Evolutionary conservation across 805 yeast species (phyloP).

Genomic region (Wickerhamiella alocasiicola): DNA sequence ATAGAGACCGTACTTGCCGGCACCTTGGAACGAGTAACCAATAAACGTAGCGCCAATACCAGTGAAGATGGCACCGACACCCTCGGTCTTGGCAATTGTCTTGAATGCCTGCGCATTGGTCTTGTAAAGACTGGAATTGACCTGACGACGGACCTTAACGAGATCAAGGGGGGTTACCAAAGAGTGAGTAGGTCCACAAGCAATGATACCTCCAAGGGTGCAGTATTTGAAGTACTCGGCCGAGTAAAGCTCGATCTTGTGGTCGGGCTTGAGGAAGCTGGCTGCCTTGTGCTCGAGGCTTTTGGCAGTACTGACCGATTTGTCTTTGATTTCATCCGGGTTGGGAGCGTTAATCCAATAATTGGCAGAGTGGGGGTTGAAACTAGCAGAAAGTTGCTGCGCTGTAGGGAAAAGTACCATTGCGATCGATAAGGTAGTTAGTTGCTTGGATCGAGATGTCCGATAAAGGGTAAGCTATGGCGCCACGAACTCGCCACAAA

Average conservation of each 20-base stretch:
- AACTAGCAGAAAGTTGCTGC: conserved; percentile 24
- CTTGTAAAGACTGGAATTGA: conserved; percentile 47
- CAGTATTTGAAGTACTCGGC: conserved; percentile 6
- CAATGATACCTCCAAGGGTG: conserved; percentile 23
- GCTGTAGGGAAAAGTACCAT: conserved; percentile 31
- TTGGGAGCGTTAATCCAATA: not conserved
- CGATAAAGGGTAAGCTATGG: no score
- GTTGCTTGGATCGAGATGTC: no score
- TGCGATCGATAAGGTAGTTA: not conserved
- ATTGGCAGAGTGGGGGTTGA: not conserved
- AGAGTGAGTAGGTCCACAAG: conserved; percentile 88
- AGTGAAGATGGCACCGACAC: conserved; percentile 51
- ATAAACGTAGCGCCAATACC: conserved; percentile 74
- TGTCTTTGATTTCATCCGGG: conserved; percentile 17
- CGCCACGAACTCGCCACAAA: no score
- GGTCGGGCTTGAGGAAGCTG: conserved; percentile 24
- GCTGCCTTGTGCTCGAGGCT: conserved; percentile 27
- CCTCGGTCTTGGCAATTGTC: conserved; percentile 49
- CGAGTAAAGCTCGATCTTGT: conserved; percentile 9
- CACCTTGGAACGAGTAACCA: conserved; percentile 79
- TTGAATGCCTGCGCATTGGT: conserved; percentile 62
- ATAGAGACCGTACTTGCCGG: conserved; percentile 78
- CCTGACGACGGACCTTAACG: conserved; percentile 75
- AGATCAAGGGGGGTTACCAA: conserved; percentile 75
- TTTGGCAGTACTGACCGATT: not conserved